Conservation (phyloP, 2,329 filamentous ascomycete genomes). For the Clarireedia monteithiana region DNA sequence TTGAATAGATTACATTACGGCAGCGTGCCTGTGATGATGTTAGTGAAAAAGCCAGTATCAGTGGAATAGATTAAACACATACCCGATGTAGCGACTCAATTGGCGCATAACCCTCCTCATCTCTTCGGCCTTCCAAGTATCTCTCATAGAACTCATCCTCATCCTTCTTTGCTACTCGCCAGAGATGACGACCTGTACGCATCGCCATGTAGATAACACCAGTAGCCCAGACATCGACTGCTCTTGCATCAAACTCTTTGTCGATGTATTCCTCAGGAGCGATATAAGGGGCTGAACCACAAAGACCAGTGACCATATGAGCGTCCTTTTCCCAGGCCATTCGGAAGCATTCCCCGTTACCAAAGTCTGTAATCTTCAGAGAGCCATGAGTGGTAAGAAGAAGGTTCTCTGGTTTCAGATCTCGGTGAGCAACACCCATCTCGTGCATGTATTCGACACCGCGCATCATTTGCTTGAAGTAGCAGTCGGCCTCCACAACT, state of each 20-base stretch:
- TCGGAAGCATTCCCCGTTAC: conserved; percentile 97
- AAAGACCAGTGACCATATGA: conserved; percentile 96
- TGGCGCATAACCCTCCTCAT: conserved; percentile 91
- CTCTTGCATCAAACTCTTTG: conserved; percentile 91
- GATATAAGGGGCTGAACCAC: conserved; percentile 94
- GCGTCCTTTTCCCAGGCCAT: conserved; percentile 99
- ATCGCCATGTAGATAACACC: conserved; percentile 99
- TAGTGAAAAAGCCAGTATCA: conserved; percentile 5
- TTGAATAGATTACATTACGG: conserved; percentile 97
- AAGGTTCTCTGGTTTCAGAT: conserved; percentile 94
- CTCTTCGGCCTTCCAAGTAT: conserved; percentile 85
- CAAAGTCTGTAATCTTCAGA: conserved; percentile 97
- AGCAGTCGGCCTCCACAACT: conserved; percentile 89
- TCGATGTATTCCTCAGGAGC: conserved; percentile 94
- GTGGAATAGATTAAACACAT: conserved; percentile 19
- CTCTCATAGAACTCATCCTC: conserved; percentile 96
- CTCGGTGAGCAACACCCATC: conserved; percentile 96
- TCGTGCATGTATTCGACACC: conserved; percentile 99
- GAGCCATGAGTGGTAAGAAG: conserved; percentile 86
- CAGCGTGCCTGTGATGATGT: conserved; percentile 66
- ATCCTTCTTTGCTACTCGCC: conserved; percentile 93
- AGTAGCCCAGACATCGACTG: conserved; percentile 97
- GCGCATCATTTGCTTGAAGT: conserved; percentile 98
- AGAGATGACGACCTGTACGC: conserved; percentile 90
- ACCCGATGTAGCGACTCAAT: conserved; percentile 94